phyloP scores from a whole-genome alignment of 257 asterid species.

The Vinca minor region DNA sequence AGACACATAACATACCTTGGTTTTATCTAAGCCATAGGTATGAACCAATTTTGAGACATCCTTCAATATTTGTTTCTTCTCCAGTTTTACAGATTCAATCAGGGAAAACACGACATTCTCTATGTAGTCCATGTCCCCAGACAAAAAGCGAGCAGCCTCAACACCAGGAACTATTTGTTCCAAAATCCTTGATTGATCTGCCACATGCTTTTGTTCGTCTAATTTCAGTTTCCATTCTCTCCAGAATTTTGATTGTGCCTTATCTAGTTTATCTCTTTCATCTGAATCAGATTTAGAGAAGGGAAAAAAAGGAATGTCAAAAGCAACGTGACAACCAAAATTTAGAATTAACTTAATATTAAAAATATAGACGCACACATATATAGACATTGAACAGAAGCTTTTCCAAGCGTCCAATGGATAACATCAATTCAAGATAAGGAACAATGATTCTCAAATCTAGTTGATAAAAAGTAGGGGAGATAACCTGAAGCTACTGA shows the following conservation, averaged over 20 bases:
- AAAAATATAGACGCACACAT: background rate
- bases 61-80: conserved; percentile 64
- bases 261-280: conserved; percentile 60
- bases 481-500: conserved; percentile 64
- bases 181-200: conserved; percentile 81
- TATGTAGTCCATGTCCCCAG: conserved; percentile 71
- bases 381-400: too few relatives aligned
- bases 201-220: conserved; percentile 75
- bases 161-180: conserved; percentile 90
- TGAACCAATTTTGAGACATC: conserved; percentile 53
- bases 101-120: conserved; percentile 58
- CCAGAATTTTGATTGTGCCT: conserved; percentile 94
- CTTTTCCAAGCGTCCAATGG: conserved; percentile 3
- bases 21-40: conserved; percentile 60
- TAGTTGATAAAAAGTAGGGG: conserved; percentile 5
- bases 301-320: conserved; percentile 10
- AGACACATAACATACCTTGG: conserved; percentile 48
- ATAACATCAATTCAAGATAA: conserved; percentile 12
- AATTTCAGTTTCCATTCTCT: conserved; percentile 90
- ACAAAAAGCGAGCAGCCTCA: conserved; percentile 69
- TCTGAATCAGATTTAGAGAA: too few relatives aligned
- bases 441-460: conserved; percentile 12
- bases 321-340: conserved; percentile 14
- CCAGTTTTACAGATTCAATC: conserved; percentile 60
- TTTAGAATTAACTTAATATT: conserved; percentile 3